These are phyloP conservation scores for Somion occarium DNA, from an alignment of 1,284 basidiomycete genomes.

Conservation along the genomic window DNA sequence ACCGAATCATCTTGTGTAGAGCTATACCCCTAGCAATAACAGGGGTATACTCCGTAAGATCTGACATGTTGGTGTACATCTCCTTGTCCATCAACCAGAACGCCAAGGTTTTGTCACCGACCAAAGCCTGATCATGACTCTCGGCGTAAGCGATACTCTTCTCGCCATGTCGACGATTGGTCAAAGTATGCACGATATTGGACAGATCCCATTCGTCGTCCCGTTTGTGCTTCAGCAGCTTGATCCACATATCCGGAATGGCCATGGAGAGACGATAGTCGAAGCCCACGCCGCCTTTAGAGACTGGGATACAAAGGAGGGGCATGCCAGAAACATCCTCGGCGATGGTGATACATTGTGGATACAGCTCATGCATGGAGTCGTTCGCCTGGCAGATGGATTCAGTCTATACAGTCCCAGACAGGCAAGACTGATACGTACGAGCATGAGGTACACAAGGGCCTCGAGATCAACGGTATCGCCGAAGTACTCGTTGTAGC, in stretches of 20 bases:
- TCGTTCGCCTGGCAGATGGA: constrained; percentile 77
- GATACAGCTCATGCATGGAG: constrained; percentile 80
- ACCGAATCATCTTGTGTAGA: constrained; percentile 98
- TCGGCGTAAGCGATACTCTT: constrained; percentile 95
- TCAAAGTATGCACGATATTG: constrained; percentile 86
- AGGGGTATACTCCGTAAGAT: constrained; percentile 81
- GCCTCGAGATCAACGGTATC: constrained; percentile 81
- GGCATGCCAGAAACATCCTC: constrained; percentile 99
- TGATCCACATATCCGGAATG: constrained; percentile 99
- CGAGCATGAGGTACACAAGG: constrained; percentile 95
- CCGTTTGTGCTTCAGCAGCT: constrained; percentile 87
- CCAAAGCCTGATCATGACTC: constrained; percentile 96
- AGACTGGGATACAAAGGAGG: constrained; percentile 78
- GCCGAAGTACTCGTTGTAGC: constrained; percentile 98
- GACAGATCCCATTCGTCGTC: constrained; percentile 91
- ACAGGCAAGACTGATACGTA: constrained; percentile 45
- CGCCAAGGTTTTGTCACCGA: constrained; percentile 96
- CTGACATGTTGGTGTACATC: constrained; percentile 99
- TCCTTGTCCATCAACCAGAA: constrained; percentile 99
- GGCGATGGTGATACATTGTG: constrained; percentile 84
- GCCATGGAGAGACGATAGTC: constrained; percentile 99
- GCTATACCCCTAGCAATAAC: constrained; percentile 87
- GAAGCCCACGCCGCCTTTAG: constrained; percentile 90
- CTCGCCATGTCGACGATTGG: constrained; percentile 86
- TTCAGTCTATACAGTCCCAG: constrained; percentile 5